Conservation (phyloP, 2,329 filamentous ascomycete species). For the Aurifilum marmelostoma region DNA sequence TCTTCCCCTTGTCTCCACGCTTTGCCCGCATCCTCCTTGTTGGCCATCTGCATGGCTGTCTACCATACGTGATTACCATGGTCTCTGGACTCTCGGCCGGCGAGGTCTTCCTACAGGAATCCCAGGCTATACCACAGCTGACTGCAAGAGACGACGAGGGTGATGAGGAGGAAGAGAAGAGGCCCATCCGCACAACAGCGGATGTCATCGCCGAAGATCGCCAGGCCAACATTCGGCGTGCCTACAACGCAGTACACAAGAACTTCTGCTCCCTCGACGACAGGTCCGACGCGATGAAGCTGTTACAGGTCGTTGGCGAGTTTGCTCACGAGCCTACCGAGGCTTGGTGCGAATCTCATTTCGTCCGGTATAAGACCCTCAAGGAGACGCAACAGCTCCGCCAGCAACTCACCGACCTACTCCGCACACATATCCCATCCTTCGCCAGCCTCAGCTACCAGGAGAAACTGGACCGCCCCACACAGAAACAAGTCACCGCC, state of each 20-base stretch:
- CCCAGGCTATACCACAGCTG: slow-evolving; percentile 68
- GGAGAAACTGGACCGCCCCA: slow-evolving; percentile 61
- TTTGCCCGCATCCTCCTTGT: slow-evolving; percentile 92
- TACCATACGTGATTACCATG: slow-evolving; percentile 84
- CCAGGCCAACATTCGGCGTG: slow-evolving; percentile 64
- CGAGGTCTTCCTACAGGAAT: slow-evolving; percentile 84
- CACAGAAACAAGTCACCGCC: slow-evolving; percentile 71
- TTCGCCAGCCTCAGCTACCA: slow-evolving; percentile 61
- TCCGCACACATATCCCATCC: slow-evolving; percentile 72
- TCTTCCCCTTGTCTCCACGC: slow-evolving; percentile 87
- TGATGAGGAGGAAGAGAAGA: slow-evolving; percentile 34
- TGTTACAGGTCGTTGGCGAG: slow-evolving; percentile 84
- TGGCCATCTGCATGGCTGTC: slow-evolving; percentile 78
- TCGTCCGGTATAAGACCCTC: slow-evolving; percentile 84
- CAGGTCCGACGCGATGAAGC: slow-evolving; percentile 84
- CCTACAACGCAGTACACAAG: slow-evolving; percentile 72
- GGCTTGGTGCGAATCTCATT: slow-evolving; percentile 79
- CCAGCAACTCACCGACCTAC: slow-evolving; percentile 78
- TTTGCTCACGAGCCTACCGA: slow-evolving; percentile 76
- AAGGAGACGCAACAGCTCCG: slow-evolving; percentile 84
- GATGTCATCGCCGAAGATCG: slow-evolving; percentile 74
- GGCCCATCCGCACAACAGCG: slow-evolving; percentile 61
- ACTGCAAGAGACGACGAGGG: slow-evolving; percentile 49
- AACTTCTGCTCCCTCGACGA: slow-evolving; percentile 82
- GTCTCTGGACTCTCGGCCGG: slow-evolving; percentile 87